phyloP scores from a whole-genome alignment of 768 basidiomycete genomes.

The Nidularia sp. region DNA sequence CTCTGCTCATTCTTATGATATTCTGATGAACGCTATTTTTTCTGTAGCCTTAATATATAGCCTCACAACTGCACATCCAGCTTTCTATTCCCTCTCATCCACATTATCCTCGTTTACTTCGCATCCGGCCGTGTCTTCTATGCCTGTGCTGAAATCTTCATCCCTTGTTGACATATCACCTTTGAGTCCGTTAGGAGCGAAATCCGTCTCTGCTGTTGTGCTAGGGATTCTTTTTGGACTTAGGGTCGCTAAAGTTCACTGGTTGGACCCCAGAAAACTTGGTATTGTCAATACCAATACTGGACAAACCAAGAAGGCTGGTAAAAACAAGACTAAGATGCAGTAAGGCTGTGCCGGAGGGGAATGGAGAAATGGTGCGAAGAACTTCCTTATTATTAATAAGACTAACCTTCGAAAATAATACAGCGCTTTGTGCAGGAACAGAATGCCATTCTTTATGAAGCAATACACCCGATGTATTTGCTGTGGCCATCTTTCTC shows the following conservation, averaged over 20 bases:
- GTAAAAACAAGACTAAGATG: too few species aligned
- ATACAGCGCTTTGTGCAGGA: too few species aligned
- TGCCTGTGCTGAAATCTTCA: conserved; percentile 4
- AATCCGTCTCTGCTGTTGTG: conserved; percentile 24
- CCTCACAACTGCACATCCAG: conserved; percentile 22
- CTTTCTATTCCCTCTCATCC: conserved; percentile 17
- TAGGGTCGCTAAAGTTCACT: conserved; percentile 16
- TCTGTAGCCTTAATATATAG: conserved; percentile 25
- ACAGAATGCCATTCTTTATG: too few species aligned
- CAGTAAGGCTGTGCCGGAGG: too few species aligned
- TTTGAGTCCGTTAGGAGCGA: conserved; percentile 21
- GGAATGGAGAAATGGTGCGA: too few species aligned
- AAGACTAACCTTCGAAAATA: too few species aligned
- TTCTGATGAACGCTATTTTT: background rate
- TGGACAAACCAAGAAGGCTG: too few species aligned
- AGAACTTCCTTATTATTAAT: too few species aligned
- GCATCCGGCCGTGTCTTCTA: conserved; percentile 11
- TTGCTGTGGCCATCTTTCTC: too few species aligned
- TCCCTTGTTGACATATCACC: conserved; percentile 6
- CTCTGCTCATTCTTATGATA: background rate
- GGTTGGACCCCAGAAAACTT: too few species aligned
- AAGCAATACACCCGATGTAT: too few species aligned
- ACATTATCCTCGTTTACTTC: conserved; percentile 11
- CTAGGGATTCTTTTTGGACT: conserved; percentile 29
- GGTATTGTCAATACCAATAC: too few species aligned